Base-by-base conservation (phyloP, 2,329 filamentous ascomycete genomes). In the Lizonia empirigonia region DNA sequence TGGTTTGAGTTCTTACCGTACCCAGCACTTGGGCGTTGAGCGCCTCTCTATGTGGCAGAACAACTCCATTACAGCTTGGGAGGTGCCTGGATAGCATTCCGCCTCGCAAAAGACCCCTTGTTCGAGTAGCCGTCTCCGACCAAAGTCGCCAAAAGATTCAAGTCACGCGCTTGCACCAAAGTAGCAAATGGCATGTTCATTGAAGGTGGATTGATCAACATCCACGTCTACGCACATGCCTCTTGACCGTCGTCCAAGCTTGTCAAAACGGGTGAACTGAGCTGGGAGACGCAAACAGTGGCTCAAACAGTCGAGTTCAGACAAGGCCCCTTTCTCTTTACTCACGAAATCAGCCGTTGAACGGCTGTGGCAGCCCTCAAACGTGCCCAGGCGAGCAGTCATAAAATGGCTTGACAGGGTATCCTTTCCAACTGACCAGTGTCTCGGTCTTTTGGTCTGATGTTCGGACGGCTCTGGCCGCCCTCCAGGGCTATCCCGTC, bases 141-240 rank as follows among this genome's bases (percentile, higher is more conserved):
- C 26, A 13, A 29, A 7, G 27, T 8, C 12, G 34, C 20, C 7
- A 19, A 20, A 13, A 12, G 10, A 15, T 7, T 13, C 23, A 27
- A 6, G 4, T 35, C 30, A 8, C 15, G 15, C 58, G 56, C 63
- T 62, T 64, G 56, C 44, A 44, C 62, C 22, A 46, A 60, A 65
- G 38, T 33, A 55, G 63, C 44, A 60, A 64, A 64, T 64, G 63
- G 53, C 44, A 59, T 50, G 47, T 36, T 20, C 19, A 19, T 13
- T 18, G 26, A 22, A 51, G 20, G 33, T 13, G 22, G 20, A 42
- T 29, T 40, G 45, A 44, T 49, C 33, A 44, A 39, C 53, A 35
- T 40, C 34, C 49, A 51, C 27, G 26, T 26, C 24, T 36, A 16
- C 36, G 35, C 36, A 50, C 44, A 53, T 49, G 51, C 50, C 38